These are phyloP conservation scores for Mucor plumbeus DNA, from an alignment of 371 early-diverging fungal genomes.

Conservation along the genomic window DNA sequence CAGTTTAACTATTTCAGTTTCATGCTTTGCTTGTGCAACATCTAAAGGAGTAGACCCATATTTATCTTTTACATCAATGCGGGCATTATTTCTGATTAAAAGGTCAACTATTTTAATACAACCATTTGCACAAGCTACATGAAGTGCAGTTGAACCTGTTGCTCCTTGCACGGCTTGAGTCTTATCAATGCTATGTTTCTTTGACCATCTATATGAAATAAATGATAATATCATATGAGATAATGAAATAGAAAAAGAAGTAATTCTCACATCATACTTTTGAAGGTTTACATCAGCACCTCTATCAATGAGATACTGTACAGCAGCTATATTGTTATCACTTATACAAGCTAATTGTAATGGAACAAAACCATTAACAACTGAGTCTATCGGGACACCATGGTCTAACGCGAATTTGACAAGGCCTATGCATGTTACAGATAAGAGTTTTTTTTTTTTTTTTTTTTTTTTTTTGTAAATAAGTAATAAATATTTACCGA, in stretches of 20 bases:
- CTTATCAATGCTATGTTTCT: conserved; percentile 34
- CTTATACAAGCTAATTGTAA: conserved; percentile 68
- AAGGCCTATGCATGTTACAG: conserved; percentile 37
- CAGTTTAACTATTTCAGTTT: conserved; percentile 57
- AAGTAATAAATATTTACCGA: conserved; percentile 46
- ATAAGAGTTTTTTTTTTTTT: background rate
- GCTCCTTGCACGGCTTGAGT: conserved; percentile 31
- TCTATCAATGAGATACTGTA: conserved; percentile 67
- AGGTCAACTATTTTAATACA: conserved; percentile 62
- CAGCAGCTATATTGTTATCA: conserved; percentile 57
- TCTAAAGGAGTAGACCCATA: conserved; percentile 66
- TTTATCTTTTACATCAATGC: conserved; percentile 64
- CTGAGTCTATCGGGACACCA: conserved; percentile 67
- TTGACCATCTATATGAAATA: conserved; percentile 27
- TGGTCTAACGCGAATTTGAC: conserved; percentile 65
- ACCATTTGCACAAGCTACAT: conserved; percentile 78
- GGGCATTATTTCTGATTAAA: conserved; percentile 66
- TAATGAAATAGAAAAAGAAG: background rate
- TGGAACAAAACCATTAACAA: conserved; percentile 62
- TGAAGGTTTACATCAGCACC: conserved; percentile 70
- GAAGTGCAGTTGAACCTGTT: conserved; percentile 75
- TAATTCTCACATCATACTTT: conserved; percentile 28
- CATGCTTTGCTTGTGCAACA: conserved; percentile 63
- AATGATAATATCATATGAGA: background rate
- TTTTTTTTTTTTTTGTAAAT: background rate